Evolutionary conservation across 129 eudicot species (phyloP).

Genomic region (Solidago caesia): DNA sequence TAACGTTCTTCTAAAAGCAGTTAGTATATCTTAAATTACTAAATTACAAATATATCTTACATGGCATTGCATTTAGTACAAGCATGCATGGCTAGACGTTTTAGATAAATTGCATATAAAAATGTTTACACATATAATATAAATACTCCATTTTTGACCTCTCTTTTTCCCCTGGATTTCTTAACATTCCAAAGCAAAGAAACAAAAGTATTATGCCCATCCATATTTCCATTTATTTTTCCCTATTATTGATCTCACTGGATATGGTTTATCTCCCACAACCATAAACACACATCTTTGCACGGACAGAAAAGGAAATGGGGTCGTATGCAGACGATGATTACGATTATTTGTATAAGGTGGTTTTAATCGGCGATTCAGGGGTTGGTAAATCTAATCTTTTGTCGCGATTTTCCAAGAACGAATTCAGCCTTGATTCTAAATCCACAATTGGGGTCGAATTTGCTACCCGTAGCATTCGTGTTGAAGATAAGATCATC

Average conservation of each 20-base stretch:
- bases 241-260: constrained; percentile 11
- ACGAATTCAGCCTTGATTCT: constrained; percentile 43
- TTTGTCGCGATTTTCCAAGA: constrained; percentile 37
- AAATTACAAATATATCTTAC: too few species aligned
- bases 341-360: constrained; percentile 38
- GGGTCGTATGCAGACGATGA: constrained; percentile 32
- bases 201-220: constrained; percentile 2
- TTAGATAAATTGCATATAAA: not conserved
- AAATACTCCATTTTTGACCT: constrained; percentile 11
- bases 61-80: not conserved
- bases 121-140: too few species aligned
- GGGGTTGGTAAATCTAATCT: constrained; percentile 41
- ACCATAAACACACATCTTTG: constrained; percentile 22
- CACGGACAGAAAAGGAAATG: constrained; percentile 28
- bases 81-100: too few species aligned
- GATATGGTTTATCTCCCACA: constrained; percentile 7
- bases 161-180: constrained; percentile 21
- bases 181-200: constrained; percentile 5
- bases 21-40: too few species aligned
- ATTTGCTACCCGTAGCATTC: constrained; percentile 39
- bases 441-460: constrained; percentile 41
- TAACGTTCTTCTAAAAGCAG: too few species aligned
- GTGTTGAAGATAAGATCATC: constrained; percentile 31
- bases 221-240: constrained; percentile 6
- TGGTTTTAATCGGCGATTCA: constrained; percentile 35